phyloP scores from a whole-genome alignment of 371 early-diverging fungal genomes.

The Parasitella parasitica region DNA sequence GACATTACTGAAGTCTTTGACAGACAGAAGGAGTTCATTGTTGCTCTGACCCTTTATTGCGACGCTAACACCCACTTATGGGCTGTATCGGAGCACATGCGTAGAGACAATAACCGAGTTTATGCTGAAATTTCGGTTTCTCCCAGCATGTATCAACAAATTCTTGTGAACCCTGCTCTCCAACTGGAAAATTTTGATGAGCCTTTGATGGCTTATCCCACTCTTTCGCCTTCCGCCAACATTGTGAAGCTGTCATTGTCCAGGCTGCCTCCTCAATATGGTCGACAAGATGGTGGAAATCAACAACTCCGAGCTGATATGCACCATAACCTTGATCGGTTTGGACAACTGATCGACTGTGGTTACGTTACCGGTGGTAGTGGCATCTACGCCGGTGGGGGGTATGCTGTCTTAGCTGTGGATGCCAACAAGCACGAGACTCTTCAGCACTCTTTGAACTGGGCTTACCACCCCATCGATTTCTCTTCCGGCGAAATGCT shows the following conservation, averaged over 20 bases:
- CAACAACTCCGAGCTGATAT: not conserved
- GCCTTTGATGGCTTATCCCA: not conserved
- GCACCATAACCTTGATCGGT: not conserved
- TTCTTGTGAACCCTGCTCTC: not conserved
- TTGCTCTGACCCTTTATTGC: not conserved
- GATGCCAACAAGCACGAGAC: constrained; percentile 36
- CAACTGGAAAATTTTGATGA: not conserved
- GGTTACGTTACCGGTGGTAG: not conserved
- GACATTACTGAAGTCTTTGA: not conserved
- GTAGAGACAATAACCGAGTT: not conserved
- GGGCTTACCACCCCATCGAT: constrained; percentile 7
- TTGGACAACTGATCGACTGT: not conserved
- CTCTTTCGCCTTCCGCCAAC: not conserved
- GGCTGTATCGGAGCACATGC: not conserved
- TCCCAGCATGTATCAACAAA: not conserved
- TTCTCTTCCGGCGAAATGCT: not conserved
- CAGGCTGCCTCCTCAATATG: not conserved
- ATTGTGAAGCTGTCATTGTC: not conserved
- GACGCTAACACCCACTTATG: not conserved
- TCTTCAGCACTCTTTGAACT: constrained; percentile 59
- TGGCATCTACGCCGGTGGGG: not conserved
- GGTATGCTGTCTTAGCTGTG: constrained; percentile 19
- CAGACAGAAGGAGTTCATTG: not conserved
- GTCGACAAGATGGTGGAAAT: not conserved
- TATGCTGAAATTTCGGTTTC: not conserved